Evolutionary conservation across 495 filamentous ascomycete genomes (phyloP).

Genomic region (Staphylotrichum tortipilum): DNA sequence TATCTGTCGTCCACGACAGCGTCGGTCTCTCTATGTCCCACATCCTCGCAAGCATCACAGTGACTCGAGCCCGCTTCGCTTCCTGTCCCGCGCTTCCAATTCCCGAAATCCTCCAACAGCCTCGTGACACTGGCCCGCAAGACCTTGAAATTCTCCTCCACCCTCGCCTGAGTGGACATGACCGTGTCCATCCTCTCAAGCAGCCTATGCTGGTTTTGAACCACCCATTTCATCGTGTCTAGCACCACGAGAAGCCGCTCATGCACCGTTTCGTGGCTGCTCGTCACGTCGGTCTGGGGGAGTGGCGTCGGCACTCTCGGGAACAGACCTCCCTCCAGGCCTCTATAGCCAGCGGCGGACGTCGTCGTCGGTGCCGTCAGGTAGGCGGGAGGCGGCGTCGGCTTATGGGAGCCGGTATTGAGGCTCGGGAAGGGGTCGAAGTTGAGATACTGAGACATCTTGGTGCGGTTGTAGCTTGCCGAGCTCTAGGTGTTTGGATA

Average conservation of each 20-base stretch:
- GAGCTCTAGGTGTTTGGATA: no score
- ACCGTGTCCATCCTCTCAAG: background rate
- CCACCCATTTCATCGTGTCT: background rate
- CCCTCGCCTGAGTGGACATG: background rate
- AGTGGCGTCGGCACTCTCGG: background rate
- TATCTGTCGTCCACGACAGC: background rate
- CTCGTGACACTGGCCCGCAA: background rate
- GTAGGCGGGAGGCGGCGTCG: background rate
- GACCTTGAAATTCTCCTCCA: background rate
- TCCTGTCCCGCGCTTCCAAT: background rate
- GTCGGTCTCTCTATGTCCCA: background rate
- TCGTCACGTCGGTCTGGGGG: background rate
- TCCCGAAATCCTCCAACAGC: background rate
- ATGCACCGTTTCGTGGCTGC: background rate
- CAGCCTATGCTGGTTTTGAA: background rate
- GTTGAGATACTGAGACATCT: no score
- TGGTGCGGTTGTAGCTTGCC: no score
- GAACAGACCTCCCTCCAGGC: background rate
- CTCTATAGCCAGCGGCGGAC: background rate
- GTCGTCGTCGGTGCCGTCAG: background rate
- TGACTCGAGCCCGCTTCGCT: background rate
- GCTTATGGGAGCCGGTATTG: background rate
- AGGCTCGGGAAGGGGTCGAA: no score
- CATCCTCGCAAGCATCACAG: background rate
- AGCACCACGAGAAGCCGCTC: background rate